Evolutionary conservation across 495 filamentous ascomycete genomes (phyloP), one percentile per base, ranked within the genome.

Genomic region (Podospora australis): DNA sequence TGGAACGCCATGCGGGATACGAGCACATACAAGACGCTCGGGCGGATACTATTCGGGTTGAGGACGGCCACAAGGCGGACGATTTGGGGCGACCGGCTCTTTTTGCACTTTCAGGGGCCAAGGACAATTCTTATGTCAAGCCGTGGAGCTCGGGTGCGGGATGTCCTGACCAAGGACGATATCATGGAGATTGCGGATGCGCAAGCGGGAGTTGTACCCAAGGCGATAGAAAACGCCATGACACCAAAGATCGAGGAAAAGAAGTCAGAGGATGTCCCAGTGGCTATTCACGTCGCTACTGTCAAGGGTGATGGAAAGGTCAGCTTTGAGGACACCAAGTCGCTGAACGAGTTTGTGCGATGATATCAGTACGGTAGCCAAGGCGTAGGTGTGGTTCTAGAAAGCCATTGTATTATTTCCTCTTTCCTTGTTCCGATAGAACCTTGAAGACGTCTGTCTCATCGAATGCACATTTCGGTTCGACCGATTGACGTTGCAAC

Each of bases 11-110:
- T 94, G 74, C 73, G 78, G 19, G 72, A 79, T 26, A 83, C 86
- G 1, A 64, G 75, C 9, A 78, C 79, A 2, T 96, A 88, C 80
- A 86, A 82, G 55, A 66, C 67, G 1, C 56, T 90, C 0, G 75
- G 79, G 44, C 70, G 68, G 9, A 50, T 81, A 17, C 54, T 85
- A 25, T 89, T 82, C 62, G 74, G 59, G 26, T 46, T 94, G 14
- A 76, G 87, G 26, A 91, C 87, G 1, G 84, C 86, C 66, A 73
- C 79, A 24, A 75, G 90, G 46, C 73, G 84, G 58, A 83, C 83
- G 3, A 85, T 98, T n/a, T 95, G 87, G 88, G 92, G 92, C 23
- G 92, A 98, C 64, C 70, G 91, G 53, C 72, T 96, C 11, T 97
- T 97, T 60, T 70, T 97, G 19, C 83, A 86, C 56, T 96, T 98